Conservation (phyloP, 2,329 filamentous ascomycete genomes). For the Ceratocystis smalleyi region DNA sequence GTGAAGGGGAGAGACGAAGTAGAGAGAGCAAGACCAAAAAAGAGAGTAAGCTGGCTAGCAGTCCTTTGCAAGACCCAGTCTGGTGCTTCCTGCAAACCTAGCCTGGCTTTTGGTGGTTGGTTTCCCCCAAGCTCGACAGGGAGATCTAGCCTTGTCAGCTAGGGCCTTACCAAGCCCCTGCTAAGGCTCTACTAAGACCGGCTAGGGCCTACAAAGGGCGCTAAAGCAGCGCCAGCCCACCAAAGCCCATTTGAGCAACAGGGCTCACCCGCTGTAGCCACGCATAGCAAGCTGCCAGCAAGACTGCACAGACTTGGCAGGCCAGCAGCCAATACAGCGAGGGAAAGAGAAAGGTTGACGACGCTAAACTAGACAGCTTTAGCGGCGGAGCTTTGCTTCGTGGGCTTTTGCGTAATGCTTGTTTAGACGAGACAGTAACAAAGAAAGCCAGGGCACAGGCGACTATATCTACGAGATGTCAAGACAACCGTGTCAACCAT, state of each 20-base stretch:
- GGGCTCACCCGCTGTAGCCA: not conserved
- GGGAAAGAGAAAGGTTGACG: not conserved
- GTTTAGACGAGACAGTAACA: conserved; percentile 2
- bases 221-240: not conserved
- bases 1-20: not conserved
- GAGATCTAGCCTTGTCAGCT: not conserved
- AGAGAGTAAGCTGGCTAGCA: not conserved
- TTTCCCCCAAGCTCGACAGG: not conserved
- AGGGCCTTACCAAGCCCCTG: not conserved
- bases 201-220: not conserved
- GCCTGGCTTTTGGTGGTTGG: not conserved
- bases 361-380: too few species aligned
- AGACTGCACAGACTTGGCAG: not conserved
- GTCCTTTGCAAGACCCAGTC: not conserved
- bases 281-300: not conserved
- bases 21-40: not conserved
- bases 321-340: not conserved
- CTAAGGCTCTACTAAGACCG: not conserved
- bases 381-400: too few species aligned
- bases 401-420: too few species aligned
- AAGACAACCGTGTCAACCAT: too few species aligned
- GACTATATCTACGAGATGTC: too few species aligned
- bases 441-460: not conserved
- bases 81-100: not conserved
- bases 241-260: not conserved